Evolutionary conservation across 2,329 filamentous ascomycete genomes (phyloP).

Genomic region (Stagonosporopsis cucurbitacearum): DNA sequence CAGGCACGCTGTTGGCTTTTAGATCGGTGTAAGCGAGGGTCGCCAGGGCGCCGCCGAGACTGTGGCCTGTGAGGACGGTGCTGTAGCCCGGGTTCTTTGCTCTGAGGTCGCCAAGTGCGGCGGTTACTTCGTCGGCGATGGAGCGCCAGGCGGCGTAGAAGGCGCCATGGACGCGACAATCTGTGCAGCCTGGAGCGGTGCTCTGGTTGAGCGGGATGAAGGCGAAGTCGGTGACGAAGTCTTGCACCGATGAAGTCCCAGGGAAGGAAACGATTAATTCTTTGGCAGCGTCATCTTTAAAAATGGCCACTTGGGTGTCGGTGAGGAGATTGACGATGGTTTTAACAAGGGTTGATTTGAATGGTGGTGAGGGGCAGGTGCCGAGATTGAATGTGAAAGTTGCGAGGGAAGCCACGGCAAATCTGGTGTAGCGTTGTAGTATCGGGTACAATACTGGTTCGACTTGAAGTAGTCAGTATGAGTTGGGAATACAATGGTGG

Average conservation of each 20-base stretch:
- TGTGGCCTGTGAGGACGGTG: conserved; percentile 68
- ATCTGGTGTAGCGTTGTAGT: conserved; percentile 25
- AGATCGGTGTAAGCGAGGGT: conserved; percentile 56
- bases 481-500: neutral
- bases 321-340: conserved; percentile 13
- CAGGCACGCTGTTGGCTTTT: conserved; percentile 8
- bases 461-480: conserved; percentile 8
- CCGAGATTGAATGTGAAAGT: conserved; percentile 23
- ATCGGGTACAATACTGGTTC: conserved; percentile 15
- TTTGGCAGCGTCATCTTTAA: conserved; percentile 16
- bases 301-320: conserved; percentile 23
- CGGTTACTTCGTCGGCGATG: conserved; percentile 51
- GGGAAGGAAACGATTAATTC: conserved; percentile 26
- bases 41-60: conserved; percentile 69
- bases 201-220: conserved; percentile 17
- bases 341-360: conserved; percentile 18
- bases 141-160: conserved; percentile 65
- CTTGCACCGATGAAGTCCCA: conserved; percentile 18
- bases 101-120: conserved; percentile 53
- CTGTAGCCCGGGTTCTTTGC: conserved; percentile 57
- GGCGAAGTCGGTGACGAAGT: conserved; percentile 22
- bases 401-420: conserved; percentile 22
- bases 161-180: conserved; percentile 63
- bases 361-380: conserved; percentile 21
- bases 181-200: conserved; percentile 32